Evolutionary conservation across 2,329 filamentous ascomycete species (phyloP).

Genomic region (Trichoderma guizhouense): DNA sequence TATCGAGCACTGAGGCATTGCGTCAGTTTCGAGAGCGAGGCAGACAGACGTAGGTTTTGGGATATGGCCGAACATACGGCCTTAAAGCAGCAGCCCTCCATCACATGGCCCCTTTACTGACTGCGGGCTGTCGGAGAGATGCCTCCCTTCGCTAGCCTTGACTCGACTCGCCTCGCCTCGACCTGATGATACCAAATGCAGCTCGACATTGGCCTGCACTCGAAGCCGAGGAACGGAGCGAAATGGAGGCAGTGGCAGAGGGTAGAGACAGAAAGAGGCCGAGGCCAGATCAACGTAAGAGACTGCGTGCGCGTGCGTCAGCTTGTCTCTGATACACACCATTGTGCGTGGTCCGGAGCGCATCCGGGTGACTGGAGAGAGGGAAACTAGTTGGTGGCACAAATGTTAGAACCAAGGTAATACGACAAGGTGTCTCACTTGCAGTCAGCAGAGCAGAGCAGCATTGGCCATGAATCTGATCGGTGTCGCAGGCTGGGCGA

Average conservation of each 20-base stretch:
- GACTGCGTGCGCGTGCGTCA: not conserved
- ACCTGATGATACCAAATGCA: not conserved
- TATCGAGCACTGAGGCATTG: not conserved
- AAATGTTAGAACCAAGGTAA: not conserved
- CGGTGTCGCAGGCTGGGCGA: not conserved
- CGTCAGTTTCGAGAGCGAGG: not conserved
- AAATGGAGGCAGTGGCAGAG: not conserved
- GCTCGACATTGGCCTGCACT: not conserved
- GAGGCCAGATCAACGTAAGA: not conserved
- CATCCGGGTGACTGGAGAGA: constrained; percentile 6
- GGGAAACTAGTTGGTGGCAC: constrained; percentile 6
- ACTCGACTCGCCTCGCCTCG: not conserved
- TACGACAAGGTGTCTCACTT: constrained; percentile 12
- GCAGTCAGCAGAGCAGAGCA: not conserved
- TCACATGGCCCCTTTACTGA: not conserved
- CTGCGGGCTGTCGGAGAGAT: not conserved
- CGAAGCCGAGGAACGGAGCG: not conserved
- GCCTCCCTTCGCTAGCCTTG: not conserved
- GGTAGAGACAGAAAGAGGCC: not conserved
- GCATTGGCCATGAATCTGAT: not conserved
- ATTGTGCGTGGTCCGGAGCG: constrained; percentile 3
- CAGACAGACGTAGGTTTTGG: not conserved
- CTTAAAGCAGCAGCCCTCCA: not conserved
- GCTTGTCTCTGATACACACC: constrained; percentile 15
- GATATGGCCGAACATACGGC: not conserved